Conservation (phyloP, 2,329 filamentous ascomycete species). For the Fusarium tupiense region DNA sequence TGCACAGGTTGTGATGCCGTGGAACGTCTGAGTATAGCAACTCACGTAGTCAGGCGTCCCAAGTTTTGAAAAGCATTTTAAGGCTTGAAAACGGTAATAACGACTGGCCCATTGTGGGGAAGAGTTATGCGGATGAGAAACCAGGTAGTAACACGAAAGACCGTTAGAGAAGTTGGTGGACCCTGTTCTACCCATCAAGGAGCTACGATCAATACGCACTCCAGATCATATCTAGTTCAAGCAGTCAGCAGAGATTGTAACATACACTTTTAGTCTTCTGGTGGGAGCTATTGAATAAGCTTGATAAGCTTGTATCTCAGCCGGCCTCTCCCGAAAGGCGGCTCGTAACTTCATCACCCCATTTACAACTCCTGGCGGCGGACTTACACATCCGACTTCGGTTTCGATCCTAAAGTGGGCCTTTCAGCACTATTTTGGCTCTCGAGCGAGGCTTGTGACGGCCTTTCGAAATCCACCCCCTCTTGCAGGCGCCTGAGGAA, state of each 20-base stretch:
- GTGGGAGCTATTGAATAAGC: background rate
- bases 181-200: accelerated
- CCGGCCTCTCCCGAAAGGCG: no score
- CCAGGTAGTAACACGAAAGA: no score
- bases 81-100: accelerated
- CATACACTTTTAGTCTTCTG: accelerated
- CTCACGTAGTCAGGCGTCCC: no score
- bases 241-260: accelerated
- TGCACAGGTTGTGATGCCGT: background rate
- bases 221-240: accelerated
- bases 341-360: background rate
- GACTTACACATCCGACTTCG: background rate
- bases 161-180: background rate
- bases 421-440: background rate
- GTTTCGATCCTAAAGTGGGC: background rate
- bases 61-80: accelerated
- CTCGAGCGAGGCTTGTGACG: accelerated
- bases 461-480: accelerated
- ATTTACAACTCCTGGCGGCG: no score
- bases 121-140: accelerated
- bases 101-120: accelerated
- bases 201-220: background rate
- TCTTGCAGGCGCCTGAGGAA: background rate
- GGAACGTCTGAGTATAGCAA: accelerated
- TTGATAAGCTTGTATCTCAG: background rate